Conservation (phyloP, 1,139 yeast species). For the Magnusiomyces suaveolens region DNA sequence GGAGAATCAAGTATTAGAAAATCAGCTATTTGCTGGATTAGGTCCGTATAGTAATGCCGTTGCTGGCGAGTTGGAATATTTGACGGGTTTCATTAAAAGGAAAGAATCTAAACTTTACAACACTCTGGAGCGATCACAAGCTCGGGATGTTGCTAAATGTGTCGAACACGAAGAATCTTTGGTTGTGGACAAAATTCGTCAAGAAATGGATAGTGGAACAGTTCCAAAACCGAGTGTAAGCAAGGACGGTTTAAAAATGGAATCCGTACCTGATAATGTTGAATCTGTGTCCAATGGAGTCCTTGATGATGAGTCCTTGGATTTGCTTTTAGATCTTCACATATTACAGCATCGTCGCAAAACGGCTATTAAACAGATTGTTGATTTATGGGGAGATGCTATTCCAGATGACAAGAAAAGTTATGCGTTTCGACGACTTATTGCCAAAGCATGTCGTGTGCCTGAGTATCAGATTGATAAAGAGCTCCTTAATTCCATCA, state of each 20-base stretch:
- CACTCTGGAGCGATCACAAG: slow-evolving; percentile 48
- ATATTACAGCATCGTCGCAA: slow-evolving; percentile 42
- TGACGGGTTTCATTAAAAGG: not conserved
- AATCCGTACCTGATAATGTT: not conserved
- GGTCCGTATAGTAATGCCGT: not conserved
- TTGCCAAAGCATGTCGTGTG: slow-evolving; percentile 75
- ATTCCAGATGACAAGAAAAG: slow-evolving; percentile 53
- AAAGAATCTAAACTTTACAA: slow-evolving; percentile 30
- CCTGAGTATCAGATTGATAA: not conserved
- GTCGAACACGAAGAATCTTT: slow-evolving; percentile 41
- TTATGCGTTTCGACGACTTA: slow-evolving; percentile 61
- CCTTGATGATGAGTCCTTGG: slow-evolving; percentile 23
- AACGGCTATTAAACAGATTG: slow-evolving; percentile 37
- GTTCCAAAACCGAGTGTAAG: not conserved
- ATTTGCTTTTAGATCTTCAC: slow-evolving; percentile 36
- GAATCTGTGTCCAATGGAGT: slow-evolving; percentile 2
- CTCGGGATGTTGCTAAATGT: slow-evolving; percentile 40
- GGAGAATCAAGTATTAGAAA: not conserved
- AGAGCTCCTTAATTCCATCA: not conserved
- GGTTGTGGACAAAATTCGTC: slow-evolving; percentile 27
- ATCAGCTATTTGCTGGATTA: not conserved
- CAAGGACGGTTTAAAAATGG: slow-evolving; percentile 5
- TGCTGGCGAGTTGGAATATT: not conserved
- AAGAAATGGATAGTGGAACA: slow-evolving; percentile 10
- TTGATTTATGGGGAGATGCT: slow-evolving; percentile 39